Evolutionary conservation across 2,329 filamentous ascomycete species (phyloP), one percentile per base, ranked within the genome.

Genomic region (Neocucurbitaria cava): DNA sequence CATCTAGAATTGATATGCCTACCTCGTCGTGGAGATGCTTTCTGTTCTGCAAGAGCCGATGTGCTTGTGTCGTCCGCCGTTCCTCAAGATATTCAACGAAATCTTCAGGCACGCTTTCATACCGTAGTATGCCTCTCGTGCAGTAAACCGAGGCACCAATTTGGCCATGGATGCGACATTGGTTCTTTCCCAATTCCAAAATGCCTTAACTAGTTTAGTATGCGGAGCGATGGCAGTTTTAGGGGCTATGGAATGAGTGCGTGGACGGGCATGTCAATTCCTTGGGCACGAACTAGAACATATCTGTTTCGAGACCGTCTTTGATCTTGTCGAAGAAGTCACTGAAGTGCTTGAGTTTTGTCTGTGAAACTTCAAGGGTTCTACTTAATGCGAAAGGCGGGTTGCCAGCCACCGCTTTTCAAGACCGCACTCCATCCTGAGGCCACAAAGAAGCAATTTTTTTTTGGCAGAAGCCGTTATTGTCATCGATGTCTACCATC

Each of bases 111-210:
- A 54, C 7, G 63, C 64, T 49, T 77, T 62, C 1, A 79, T 72
- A 5, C 64, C 77, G 21, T 65, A 62, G 61, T 73, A 75, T 1
- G 76, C 74, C 52, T 75, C 77, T 8, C 74, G 72, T 3, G 75
- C 75, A 0, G 70, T 74, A 7, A 79, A 48, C 30, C 63, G 72
- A 4, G 78, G 77, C 1, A 76, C 18, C 3, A 76, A 46, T 11
- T 71, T 68, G 3, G 70, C 41, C 36, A 78, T 61, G 1, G 77
- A 62, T 1, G 44, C 49, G 3, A 68, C 52, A 24, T 76, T 50
- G 40, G 71, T 75, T 9, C 46, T 50, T 42, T 81, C 79, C 55
- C 78, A 76, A n/a, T 75, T 68, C 77, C 77, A 76, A n/a, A 81
- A 71, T n/a, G 72, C 70, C 7, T 79, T 64, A 1, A 78, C 48